A percentile compares a stretch with the other conserved stretches of the same genome.
Conservation (phyloP, 1,284 basidiomycete genomes). For the Somion occarium region DNA sequence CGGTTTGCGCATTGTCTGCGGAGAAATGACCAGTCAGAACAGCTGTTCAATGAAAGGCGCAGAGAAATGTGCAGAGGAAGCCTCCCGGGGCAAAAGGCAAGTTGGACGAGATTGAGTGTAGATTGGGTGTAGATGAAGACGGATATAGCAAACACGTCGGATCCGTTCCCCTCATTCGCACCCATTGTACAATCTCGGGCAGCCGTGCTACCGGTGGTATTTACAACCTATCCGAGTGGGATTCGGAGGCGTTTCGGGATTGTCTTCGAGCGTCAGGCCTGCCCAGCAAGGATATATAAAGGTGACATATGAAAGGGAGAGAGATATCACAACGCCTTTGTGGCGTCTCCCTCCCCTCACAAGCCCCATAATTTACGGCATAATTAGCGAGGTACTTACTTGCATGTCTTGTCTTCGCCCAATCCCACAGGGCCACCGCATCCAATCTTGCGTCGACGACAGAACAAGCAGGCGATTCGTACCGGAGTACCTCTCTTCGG, state of each 20-base stretch:
- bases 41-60: background rate
- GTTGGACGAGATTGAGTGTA: slow-evolving; percentile 6
- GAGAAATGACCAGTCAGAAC: slow-evolving; percentile 2
- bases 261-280: background rate
- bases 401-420: slow-evolving; percentile 26
- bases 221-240: background rate
- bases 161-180: background rate
- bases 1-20: slow-evolving; percentile 58
- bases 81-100: background rate
- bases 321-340: background rate
- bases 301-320: background rate
- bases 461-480: slow-evolving; percentile 35
- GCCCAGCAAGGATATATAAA: background rate
- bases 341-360: background rate
- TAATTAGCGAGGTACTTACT: slow-evolving; percentile 23
- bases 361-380: background rate
- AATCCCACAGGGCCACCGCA: slow-evolving; percentile 32
- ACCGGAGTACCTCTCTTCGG: slow-evolving; percentile 18
- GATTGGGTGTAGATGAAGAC: slow-evolving; percentile 6
- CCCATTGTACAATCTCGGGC: background rate
- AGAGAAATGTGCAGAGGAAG: background rate
- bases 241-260: background rate
- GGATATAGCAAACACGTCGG: slow-evolving; percentile 1
- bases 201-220: background rate
- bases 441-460: slow-evolving; percentile 37